Evolutionary conservation across 768 basidiomycete species (phyloP), one percentile per base, ranked within the genome.

Genomic region (Agrocybe pediades): DNA sequence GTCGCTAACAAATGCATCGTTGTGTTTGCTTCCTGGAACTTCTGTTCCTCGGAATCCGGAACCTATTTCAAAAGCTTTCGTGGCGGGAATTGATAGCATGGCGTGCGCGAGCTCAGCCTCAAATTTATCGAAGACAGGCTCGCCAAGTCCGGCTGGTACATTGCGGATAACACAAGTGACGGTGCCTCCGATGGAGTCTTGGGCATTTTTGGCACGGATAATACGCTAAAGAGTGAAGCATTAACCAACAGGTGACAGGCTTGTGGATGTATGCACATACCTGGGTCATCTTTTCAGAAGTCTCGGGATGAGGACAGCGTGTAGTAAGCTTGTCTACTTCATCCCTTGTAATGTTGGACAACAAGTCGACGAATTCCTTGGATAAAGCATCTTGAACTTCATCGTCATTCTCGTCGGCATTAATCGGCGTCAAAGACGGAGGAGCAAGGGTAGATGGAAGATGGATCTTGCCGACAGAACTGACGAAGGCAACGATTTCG

Each of bases 81-180:
- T 98, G 16, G 97, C 96, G 23, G 97, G 97, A 65, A 99, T 97
- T 50, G 95, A 97, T 48, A 99, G 83, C 96, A 99, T 98, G 7
- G 97, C 97, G 68, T 98, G 97, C 11, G 84, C 96, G 55, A 99
- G 86, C 57, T 83, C 83, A 17, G 97, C 97, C 72, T 97, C 96
- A 69, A 98, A 88, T 73, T 98, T 98, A 82, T 99, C 95, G 71
- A 99, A 98, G 46, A 92, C 90, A 49, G 97, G 97, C 71, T 98
- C 97, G 46, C 97, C 97, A 24, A 98, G 84, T 7, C 97, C 97
- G 17, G 87, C 74, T 42, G 97, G 97, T 2, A 88, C 85, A 51
- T 87, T 86, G 41, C 96, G 90, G 61, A 99, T 90, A 33, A 98
- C 92, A 68, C 97, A 98, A 52, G 94, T 98, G 49, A 98, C 85